Percentiles rank a stretch among this genome's conserved stretches.
phyloP scores from a whole-genome alignment of 2,329 filamentous ascomycete genomes.

The Fusarium liriodendri region DNA sequence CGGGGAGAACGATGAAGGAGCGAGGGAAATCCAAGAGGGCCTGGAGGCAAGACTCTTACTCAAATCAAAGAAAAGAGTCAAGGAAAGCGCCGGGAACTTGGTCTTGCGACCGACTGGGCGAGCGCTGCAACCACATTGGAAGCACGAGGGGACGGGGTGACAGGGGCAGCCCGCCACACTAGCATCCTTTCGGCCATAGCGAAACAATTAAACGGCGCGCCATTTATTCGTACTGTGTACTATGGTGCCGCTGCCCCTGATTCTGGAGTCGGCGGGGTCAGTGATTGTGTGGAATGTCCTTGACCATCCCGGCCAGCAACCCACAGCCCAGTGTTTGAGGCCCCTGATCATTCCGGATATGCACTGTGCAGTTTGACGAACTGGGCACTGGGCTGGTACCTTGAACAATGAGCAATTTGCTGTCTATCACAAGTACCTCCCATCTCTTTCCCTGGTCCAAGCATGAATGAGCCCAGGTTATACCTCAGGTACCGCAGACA shows the following conservation, averaged over 20 bases:
- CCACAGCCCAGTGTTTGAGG: slow-evolving; percentile 28
- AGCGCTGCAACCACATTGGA: slow-evolving; percentile 36
- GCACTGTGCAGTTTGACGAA: slow-evolving; percentile 20
- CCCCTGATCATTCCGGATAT: slow-evolving; percentile 23
- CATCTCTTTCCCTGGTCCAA: not conserved
- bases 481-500: slow-evolving; percentile 32
- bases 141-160: slow-evolving; percentile 33
- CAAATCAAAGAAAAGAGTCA: slow-evolving; percentile 12
- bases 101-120: slow-evolving; percentile 33
- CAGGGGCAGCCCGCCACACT: slow-evolving; percentile 37
- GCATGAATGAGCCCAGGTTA: slow-evolving; percentile 4
- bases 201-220: slow-evolving; percentile 40
- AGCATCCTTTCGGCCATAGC: slow-evolving; percentile 36
- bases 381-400: slow-evolving; percentile 2
- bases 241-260: slow-evolving; percentile 36
- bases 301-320: slow-evolving; percentile 11
- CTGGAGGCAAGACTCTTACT: slow-evolving; percentile 16
- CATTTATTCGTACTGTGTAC: slow-evolving; percentile 27
- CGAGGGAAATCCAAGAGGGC: slow-evolving; percentile 39
- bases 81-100: slow-evolving; percentile 22
- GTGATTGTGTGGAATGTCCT: slow-evolving; percentile 18
- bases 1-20: slow-evolving; percentile 43
- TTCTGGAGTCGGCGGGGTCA: slow-evolving; percentile 6
- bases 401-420: not conserved
- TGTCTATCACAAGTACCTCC: not conserved